Conservation (phyloP, 768 basidiomycete genomes). For the Gymnopilus dilepis region DNA sequence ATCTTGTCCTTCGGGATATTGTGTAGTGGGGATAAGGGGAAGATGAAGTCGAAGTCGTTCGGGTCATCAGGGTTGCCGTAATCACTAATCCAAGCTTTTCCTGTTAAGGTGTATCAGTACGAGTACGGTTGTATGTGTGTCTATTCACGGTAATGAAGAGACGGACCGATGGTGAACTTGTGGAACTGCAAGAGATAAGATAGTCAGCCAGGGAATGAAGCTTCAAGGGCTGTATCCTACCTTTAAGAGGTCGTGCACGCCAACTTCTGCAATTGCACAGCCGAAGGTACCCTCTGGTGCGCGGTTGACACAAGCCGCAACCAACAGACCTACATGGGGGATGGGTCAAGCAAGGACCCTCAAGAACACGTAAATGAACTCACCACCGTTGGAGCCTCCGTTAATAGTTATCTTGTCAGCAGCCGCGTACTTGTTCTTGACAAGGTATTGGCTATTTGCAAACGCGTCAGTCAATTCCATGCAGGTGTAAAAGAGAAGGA, state of each 20-base stretch:
- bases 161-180: constrained; percentile 74
- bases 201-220: not conserved
- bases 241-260: constrained; percentile 81
- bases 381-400: constrained; percentile 84
- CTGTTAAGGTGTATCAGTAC: constrained; percentile 38
- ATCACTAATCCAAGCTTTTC: constrained; percentile 79
- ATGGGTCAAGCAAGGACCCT: not conserved
- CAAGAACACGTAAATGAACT: constrained; percentile 16
- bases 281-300: constrained; percentile 78
- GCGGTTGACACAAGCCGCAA: constrained; percentile 86
- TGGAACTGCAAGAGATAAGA: constrained; percentile 53
- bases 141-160: not conserved
- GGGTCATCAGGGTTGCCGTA: constrained; percentile 79
- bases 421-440: constrained; percentile 72
- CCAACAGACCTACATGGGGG: constrained; percentile 60
- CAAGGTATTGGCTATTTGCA: constrained; percentile 62
- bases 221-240: constrained; percentile 36
- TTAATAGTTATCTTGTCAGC: constrained; percentile 76
- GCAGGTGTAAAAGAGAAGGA: not conserved
- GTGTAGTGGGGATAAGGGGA: constrained; percentile 80
- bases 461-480: constrained; percentile 5
- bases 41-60: constrained; percentile 84
- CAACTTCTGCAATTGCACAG: constrained; percentile 82
- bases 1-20: constrained; percentile 67
- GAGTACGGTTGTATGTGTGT: constrained; percentile 12